Base-by-base conservation (phyloP, 2,329 filamentous ascomycete species). In the Truncatella angustata region DNA sequence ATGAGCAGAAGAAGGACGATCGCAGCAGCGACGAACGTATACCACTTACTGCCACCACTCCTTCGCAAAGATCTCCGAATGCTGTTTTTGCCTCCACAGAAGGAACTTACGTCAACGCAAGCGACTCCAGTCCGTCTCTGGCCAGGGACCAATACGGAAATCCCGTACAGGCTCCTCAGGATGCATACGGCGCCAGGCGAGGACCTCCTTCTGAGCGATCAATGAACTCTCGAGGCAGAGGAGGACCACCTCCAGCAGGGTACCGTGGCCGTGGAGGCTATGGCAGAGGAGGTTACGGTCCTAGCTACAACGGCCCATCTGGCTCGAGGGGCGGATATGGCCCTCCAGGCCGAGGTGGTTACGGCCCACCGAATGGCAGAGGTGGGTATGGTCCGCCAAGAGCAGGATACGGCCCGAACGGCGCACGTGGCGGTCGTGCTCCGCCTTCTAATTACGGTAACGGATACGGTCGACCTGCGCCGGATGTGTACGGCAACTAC, bases 11-110 rank as follows among this genome's bases (percentile, higher is more conserved):
- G 62, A 81, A 79, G 59, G 79, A 85, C 28, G 81, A 82, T 51
- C 75, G 75, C 52, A 77, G 75, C 57, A 85, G 81, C 62, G 88
- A 91, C 58, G 88, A 91, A 66, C 80, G 80, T 51, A 80, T 87
- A 14, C 88, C 88, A 1, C 71, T 91, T 53, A 92, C 88, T 16
- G 76, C 81, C 6, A 75, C 79, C 47, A 85, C 83, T 50, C 83
- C 85, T 3, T 81, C 81, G 16, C 77, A 86, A 35, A 74, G 76
- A 58, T 82, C 79, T 3, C 77, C 76, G 18, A 79, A 73, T 60
- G 69, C 71, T 49, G 76, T 76, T 49, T 63, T 71, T 51, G 66
- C 64, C 18, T 67, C 61, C 53, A 66, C 68, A 18, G 71, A 70
- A 24, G 66, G 65, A 42, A 68, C 63, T 50, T 69, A 66, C 49